phyloP scores from a whole-genome alignment of 345 rosid genomes.

The Psidium friedrichsthalianum region DNA sequence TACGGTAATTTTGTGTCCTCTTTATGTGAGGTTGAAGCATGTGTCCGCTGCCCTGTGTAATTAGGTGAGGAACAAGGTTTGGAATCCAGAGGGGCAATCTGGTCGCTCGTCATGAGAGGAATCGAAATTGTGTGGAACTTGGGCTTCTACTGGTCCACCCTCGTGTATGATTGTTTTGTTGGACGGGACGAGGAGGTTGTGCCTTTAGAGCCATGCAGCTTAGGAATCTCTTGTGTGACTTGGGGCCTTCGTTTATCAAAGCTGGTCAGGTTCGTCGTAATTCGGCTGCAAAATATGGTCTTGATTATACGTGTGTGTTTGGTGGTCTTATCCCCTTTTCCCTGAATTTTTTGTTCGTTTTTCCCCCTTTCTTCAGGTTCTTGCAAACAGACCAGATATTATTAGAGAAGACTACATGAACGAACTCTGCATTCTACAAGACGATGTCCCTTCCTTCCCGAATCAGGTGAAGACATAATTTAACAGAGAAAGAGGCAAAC shows the following conservation, averaged over 20 bases:
- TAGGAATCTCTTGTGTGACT: slow-evolving; percentile 80
- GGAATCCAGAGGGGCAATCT: slow-evolving; percentile 61
- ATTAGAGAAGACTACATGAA: slow-evolving; percentile 96
- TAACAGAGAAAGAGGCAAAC: background rate
- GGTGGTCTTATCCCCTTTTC: background rate
- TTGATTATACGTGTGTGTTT: background rate
- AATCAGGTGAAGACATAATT: slow-evolving; percentile 45
- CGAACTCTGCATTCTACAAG: slow-evolving; percentile 96
- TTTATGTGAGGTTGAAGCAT: background rate
- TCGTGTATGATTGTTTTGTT: slow-evolving; percentile 69
- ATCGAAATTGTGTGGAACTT: slow-evolving; percentile 89
- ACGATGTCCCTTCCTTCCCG: slow-evolving; percentile 92
- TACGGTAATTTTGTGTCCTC: background rate
- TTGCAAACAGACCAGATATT: slow-evolving; percentile 94
- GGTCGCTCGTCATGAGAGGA: slow-evolving; percentile 64
- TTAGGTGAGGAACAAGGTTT: slow-evolving; percentile 84
- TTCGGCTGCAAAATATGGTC: background rate
- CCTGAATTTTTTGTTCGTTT: background rate
- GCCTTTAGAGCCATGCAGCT: slow-evolving; percentile 86
- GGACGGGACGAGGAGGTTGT: slow-evolving; percentile 94
- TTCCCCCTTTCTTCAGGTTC: slow-evolving; percentile 35
- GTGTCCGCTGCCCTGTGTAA: background rate
- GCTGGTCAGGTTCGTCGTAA: slow-evolving; percentile 71
- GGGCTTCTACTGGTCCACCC: slow-evolving; percentile 83
- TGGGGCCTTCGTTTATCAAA: slow-evolving; percentile 96